Evolutionary conservation across 83 land plant species (phyloP).

Genomic region (Picea abies): DNA sequence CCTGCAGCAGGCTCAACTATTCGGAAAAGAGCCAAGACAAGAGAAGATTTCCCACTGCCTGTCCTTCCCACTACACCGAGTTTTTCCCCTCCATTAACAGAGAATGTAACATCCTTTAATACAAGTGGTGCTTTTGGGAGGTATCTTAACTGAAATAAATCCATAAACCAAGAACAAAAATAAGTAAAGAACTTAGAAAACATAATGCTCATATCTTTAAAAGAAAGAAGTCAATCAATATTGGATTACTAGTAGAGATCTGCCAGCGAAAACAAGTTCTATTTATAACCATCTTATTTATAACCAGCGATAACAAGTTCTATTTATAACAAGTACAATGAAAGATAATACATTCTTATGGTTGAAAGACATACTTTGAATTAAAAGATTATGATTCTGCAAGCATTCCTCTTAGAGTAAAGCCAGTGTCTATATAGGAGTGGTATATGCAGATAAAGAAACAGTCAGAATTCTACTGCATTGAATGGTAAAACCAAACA

Average conservation of each 20-base stretch:
- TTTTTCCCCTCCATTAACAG: conserved; percentile 51
- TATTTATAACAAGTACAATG: no score
- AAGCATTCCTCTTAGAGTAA: not conserved
- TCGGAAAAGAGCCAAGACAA: conserved; percentile 62
- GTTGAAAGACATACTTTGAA: no score
- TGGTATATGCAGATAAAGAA: not conserved
- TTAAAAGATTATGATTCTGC: no score
- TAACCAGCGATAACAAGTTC: no score
- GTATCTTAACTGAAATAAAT: conserved; percentile 44
- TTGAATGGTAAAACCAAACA: not conserved
- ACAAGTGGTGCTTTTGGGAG: conserved; percentile 54
- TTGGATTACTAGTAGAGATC: no score
- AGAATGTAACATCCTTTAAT: conserved; percentile 48
- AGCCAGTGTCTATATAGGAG: not conserved
- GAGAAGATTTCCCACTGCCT: conserved; percentile 62
- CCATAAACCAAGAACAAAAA: not conserved
- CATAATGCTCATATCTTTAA: no score
- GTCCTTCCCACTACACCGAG: conserved; percentile 63
- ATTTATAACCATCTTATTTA: no score
- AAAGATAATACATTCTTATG: no score
- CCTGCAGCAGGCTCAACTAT: conserved; percentile 77
- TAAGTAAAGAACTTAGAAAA: not conserved
- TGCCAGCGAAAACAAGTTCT: no score
- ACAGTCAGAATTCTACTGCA: not conserved
- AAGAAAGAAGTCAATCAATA: no score